Evolutionary conservation across 345 rosid species (phyloP), one percentile per base, ranked within the genome.

Genomic region (Euphorbia lathyris): DNA sequence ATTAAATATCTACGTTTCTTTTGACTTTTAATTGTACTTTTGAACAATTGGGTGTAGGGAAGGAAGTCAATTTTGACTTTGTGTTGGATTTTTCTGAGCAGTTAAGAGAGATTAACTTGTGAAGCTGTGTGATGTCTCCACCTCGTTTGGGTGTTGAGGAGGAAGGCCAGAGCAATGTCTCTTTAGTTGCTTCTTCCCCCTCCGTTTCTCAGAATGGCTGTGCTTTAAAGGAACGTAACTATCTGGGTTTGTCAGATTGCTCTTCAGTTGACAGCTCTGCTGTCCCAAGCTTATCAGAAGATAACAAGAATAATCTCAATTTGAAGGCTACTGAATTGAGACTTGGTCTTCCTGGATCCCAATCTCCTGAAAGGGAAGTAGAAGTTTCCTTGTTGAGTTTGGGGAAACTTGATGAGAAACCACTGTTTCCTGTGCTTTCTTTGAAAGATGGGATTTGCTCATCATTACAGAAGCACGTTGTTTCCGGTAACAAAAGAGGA

Each of bases 311-410:
- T 65, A 86, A 84, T 67, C 83, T 90, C 76, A 87, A 86, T 76
- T 73, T 93, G 71, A 90, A 86, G 81, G 97, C 97, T 63, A 87
- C 96, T 11, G 98, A 93, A 75, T 75, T 93, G 45, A 83, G 91
- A 70, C 92, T 93, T 17, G 96, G 98, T 29, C 98, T 90, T 73
- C 97, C 98, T 0, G 90, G 92, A 66, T 88, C 86, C 0, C 93
- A 74, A 56, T 88, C 93, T 47, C 96, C 93, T 0, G 76, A 85
- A 57, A 85, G 97, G 72, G 90, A 81, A 50, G 71, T 80, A 0
- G 82, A 80, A 32, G 67, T 84, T 66, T 74, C 84, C 72, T 74
- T 86, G 79, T 63, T 77, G 34, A 78, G 75, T 30, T 68, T 86
- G 0, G 82, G 81, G 73, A 88, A 85, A 27, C 83, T 82, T 7